Evolutionary conservation across 148 eudicot species (phyloP).

Genomic region (Pouteria glomerata): DNA sequence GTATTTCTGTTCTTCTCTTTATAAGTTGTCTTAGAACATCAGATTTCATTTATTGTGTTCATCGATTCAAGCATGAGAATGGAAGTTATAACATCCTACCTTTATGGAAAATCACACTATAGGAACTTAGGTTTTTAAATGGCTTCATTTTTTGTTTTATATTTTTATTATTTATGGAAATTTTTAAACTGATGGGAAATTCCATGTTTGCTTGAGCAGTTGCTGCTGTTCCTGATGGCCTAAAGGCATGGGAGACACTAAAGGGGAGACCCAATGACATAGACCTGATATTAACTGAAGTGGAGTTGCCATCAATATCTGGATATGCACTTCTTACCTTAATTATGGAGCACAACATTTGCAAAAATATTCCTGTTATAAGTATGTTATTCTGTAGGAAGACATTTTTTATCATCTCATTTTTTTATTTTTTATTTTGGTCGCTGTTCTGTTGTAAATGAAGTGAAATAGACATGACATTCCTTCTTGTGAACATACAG

Average conservation of each 20-base stretch:
- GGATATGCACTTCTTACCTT: conserved; percentile 67
- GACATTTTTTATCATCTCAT: not conserved
- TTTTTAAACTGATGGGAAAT: not conserved
- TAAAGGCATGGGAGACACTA: conserved; percentile 81
- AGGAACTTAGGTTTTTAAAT: no score
- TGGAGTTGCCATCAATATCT: conserved; percentile 60
- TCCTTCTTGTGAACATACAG: conserved; percentile 40
- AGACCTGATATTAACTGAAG: conserved; percentile 80
- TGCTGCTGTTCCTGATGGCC: conserved; percentile 75
- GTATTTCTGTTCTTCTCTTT: no score
- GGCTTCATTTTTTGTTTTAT: not conserved
- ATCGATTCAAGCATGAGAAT: no score
- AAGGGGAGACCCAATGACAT: conserved; percentile 51
- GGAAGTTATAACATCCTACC: not conserved
- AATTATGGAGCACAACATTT: conserved; percentile 65
- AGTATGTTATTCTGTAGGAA: conserved; percentile 39
- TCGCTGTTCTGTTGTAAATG: conserved; percentile 2
- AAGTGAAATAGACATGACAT: not conserved
- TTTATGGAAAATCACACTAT: not conserved
- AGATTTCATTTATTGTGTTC: no score
- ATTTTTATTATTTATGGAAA: not conserved
- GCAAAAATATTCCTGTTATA: conserved; percentile 92
- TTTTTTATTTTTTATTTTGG: not conserved
- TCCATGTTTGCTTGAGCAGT: conserved; percentile 39
- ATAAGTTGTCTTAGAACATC: no score